phyloP scores from a whole-genome alignment of 1,284 basidiomycete species.

The Trametes versicolor region DNA sequence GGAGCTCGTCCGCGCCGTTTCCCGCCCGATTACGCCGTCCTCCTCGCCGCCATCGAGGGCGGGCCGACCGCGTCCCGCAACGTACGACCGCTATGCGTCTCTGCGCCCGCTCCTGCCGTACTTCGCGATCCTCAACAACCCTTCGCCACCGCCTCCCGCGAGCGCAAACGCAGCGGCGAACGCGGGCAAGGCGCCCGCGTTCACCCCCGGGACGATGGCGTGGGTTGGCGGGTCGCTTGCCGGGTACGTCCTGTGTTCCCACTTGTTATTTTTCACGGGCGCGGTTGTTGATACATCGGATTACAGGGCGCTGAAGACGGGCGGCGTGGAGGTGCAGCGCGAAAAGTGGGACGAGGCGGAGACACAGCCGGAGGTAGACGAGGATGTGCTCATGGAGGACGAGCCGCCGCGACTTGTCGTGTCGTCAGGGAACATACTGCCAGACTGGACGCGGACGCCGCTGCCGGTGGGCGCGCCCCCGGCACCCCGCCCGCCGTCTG shows the following conservation, averaged over 20 bases:
- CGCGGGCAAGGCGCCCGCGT: conserved; percentile 87
- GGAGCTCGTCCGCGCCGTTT: conserved; percentile 75
- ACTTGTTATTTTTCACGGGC: neutral
- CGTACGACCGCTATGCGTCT: conserved; percentile 76
- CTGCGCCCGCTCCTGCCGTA: conserved; percentile 75
- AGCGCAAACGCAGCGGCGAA: conserved; percentile 50
- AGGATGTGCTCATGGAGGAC: conserved; percentile 45
- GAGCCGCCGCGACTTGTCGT: conserved; percentile 37
- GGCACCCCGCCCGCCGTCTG: conserved; percentile 48
- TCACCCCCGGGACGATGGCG: conserved; percentile 78
- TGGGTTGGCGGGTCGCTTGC: conserved; percentile 97
- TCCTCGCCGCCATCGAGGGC: conserved; percentile 40
- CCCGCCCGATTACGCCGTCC: conserved; percentile 49
- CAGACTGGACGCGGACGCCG: conserved; percentile 82
- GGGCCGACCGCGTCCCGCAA: conserved; percentile 52
- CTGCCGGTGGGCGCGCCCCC: conserved; percentile 70
- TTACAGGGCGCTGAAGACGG: conserved; percentile 79
- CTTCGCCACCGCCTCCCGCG: conserved; percentile 59
- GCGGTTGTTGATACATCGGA: neutral
- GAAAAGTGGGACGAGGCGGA: conserved; percentile 88
- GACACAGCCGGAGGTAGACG: conserved; percentile 46
- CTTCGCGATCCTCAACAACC: conserved; percentile 88
- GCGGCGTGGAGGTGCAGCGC: conserved; percentile 81
- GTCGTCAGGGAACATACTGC: conserved; percentile 57
- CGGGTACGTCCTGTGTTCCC: conserved; percentile 64